Evolutionary conservation across 2,329 filamentous ascomycete species (phyloP).

Genomic region (Fonsecaea pedrosoi): DNA sequence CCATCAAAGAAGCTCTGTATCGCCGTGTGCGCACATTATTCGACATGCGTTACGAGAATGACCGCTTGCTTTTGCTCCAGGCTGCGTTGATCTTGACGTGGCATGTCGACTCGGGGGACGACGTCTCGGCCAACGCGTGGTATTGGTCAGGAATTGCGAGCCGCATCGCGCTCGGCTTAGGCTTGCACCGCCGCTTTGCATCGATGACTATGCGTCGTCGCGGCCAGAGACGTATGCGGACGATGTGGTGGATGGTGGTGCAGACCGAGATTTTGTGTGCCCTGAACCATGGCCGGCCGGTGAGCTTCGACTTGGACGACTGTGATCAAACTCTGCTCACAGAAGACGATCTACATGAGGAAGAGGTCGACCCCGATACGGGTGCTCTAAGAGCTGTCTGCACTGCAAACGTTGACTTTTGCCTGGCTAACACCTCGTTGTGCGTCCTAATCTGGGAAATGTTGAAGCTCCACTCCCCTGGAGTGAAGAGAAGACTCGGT

Average conservation of each 20-base stretch:
- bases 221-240: neutral
- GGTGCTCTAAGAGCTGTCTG: neutral
- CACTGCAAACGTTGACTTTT: neutral
- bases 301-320: neutral
- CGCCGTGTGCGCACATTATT: conserved; percentile 42
- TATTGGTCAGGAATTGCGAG: conserved; percentile 43
- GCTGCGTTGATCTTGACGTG: conserved; percentile 43
- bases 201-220: neutral
- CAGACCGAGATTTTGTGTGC: neutral
- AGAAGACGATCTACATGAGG: neutral
- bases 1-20: conserved; percentile 41
- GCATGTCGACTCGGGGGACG: conserved; percentile 41
- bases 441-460: neutral
- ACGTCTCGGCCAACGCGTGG: conserved; percentile 38
- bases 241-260: neutral
- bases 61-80: conserved; percentile 41
- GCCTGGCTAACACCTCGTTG: neutral
- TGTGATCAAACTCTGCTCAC: neutral
- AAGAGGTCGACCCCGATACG: neutral
- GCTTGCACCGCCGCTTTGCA: conserved; percentile 36
- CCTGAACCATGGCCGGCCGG: neutral
- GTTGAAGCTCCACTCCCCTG: neutral
- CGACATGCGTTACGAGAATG: conserved; percentile 42
- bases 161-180: conserved; percentile 43
- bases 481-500: neutral